These are phyloP conservation scores for Orbilia javanica DNA, from an alignment of 2,329 filamentous ascomycete genomes.

Conservation along the genomic window DNA sequence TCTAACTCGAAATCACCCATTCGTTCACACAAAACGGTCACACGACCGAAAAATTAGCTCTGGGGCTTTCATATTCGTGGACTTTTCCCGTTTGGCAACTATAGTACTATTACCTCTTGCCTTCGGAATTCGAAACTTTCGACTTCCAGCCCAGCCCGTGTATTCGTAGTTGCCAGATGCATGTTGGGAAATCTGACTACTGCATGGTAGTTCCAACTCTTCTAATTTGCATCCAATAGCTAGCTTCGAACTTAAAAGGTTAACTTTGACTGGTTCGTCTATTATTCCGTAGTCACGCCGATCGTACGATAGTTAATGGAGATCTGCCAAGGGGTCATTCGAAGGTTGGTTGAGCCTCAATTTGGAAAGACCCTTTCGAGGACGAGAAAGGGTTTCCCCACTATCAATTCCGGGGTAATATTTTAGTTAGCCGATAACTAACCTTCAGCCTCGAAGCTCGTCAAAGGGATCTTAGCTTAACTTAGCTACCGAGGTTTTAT, in stretches of 20 bases:
- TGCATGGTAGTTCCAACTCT: not conserved
- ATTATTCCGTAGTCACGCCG: not conserved
- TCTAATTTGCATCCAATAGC: not conserved
- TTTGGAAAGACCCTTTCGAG: constrained; percentile 4
- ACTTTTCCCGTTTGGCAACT: not conserved
- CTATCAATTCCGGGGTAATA: not conserved
- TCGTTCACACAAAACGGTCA: not conserved
- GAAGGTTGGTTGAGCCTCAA: not conserved
- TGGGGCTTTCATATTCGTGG: not conserved
- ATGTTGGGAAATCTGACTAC: constrained; percentile 1
- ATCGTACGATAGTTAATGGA: too few relatives aligned
- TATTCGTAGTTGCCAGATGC: constrained; percentile 3
- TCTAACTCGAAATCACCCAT: not conserved
- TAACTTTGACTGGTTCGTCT: not conserved
- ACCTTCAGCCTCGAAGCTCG: constrained; percentile 6
- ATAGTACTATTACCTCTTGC: not conserved
- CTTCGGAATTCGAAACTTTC: too few relatives aligned
- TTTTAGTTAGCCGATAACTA: not conserved
- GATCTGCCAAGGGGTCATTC: not conserved
- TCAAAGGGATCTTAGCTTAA: not conserved
- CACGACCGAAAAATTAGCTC: constrained; percentile 9
- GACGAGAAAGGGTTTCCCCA: not conserved
- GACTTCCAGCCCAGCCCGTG: too few relatives aligned
- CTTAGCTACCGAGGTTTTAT: not conserved
- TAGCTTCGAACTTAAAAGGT: constrained; percentile 17